Percentiles rank a stretch among this genome's conserved stretches.
These are phyloP conservation scores for Tetradesmus obliquus DNA, from an alignment of 139 green algal genomes.

Conservation along the genomic window DNA sequence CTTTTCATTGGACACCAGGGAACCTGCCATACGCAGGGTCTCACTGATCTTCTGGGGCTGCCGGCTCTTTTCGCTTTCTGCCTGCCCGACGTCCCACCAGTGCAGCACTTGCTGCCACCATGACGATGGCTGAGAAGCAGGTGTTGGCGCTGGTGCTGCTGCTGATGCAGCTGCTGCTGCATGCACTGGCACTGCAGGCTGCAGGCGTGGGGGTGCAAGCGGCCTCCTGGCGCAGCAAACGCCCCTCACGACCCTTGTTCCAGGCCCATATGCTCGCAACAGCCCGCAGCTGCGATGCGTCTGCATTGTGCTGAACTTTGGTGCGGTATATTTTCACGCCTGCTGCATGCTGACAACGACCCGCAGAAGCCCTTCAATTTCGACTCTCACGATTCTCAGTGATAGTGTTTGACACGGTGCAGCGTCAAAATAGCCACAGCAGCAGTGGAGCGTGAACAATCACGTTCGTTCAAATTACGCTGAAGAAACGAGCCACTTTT, in stretches of 20 bases:
- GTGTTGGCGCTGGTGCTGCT: slow-evolving; percentile 3
- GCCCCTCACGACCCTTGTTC: neutral
- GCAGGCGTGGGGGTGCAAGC: neutral
- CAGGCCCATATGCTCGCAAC: neutral
- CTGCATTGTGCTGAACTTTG: neutral
- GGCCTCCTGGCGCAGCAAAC: slow-evolving; percentile 1
- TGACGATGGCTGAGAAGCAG: neutral
- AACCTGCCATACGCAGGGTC: slow-evolving; percentile 24
- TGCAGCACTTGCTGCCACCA: slow-evolving; percentile 15
- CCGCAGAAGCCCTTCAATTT: neutral
- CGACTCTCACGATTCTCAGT: neutral
- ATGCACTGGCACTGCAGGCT: neutral
- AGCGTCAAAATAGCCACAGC: neutral
- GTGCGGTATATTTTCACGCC: neutral
- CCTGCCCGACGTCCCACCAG: slow-evolving; percentile 40
- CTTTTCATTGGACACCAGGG: slow-evolving; percentile 34
- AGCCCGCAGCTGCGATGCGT: neutral
- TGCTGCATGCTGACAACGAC: neutral
- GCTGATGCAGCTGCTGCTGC: slow-evolving; percentile 33
- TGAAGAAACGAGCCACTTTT: neutral
- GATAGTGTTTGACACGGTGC: neutral
- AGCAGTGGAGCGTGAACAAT: neutral
- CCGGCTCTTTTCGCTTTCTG: slow-evolving; percentile 26
- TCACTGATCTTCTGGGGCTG: slow-evolving; percentile 26
- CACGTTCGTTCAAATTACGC: neutral